These are phyloP conservation scores for Mrakia frigida DNA, from an alignment of 768 basidiomycete species.

Conservation along the genomic window DNA sequence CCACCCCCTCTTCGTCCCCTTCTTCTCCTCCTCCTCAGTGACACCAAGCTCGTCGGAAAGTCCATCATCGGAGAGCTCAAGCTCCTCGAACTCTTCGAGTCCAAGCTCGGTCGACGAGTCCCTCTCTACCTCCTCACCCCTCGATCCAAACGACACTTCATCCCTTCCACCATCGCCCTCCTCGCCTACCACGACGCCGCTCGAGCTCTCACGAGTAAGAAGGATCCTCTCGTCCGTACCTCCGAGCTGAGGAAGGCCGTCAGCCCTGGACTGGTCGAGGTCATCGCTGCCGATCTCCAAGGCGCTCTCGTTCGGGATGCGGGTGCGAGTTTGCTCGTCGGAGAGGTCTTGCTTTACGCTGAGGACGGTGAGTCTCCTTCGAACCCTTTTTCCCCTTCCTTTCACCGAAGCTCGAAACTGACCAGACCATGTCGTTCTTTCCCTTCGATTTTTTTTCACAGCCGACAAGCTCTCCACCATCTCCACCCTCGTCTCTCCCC, in stretches of 20 bases:
- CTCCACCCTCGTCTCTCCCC: conserved; percentile 52
- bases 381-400: background rate
- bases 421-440: background rate
- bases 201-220: conserved; percentile 75
- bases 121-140: conserved; percentile 78
- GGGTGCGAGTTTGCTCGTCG: conserved; percentile 68
- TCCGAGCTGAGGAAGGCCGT: conserved; percentile 69
- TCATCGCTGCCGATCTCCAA: conserved; percentile 58
- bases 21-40: conserved; percentile 51
- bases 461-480: conserved; percentile 23
- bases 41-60: conserved; percentile 84
- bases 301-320: conserved; percentile 64
- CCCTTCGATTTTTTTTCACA: background rate
- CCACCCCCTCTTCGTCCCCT: background rate
- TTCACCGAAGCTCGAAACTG: background rate
- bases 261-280: conserved; percentile 66
- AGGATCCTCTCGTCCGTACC: conserved; percentile 58
- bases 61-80: conserved; percentile 55
- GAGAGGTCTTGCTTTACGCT: conserved; percentile 76
- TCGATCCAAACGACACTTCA: conserved; percentile 78
- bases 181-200: conserved; percentile 69
- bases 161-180: conserved; percentile 66
- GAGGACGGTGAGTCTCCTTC: conserved; percentile 64
- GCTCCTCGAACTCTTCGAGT: conserved; percentile 53
- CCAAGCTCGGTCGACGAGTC: conserved; percentile 67